phyloP scores from a whole-genome alignment of 306 rosid species.

The Leucaena leucocephala region DNA sequence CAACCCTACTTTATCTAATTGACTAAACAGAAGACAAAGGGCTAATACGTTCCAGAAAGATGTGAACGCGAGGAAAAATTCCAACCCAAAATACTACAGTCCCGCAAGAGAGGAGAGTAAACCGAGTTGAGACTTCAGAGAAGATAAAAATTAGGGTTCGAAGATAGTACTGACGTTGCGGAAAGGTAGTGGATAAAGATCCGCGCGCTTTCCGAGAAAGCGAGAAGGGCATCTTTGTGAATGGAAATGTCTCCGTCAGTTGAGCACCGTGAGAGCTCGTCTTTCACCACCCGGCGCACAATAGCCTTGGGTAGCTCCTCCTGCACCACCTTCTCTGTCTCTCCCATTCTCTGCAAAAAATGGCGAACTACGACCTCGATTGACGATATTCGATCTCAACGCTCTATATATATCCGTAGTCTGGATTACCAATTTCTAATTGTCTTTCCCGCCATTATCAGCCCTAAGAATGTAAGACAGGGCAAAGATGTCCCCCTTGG shows the following conservation, averaged over 20 bases:
- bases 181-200: conserved; percentile 94
- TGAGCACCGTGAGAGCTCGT: conserved; percentile 73
- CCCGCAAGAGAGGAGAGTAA: background rate
- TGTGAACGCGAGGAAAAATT: background rate
- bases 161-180: conserved; percentile 62
- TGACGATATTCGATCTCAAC: conserved; percentile 15
- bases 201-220: conserved; percentile 86
- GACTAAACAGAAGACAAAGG: background rate
- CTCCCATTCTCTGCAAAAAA: conserved; percentile 25
- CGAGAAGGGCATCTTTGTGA: conserved; percentile 75
- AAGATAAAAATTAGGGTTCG: background rate
- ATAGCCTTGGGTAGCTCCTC: conserved; percentile 81
- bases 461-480: background rate
- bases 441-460: conserved; percentile 38
- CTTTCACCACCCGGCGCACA: conserved; percentile 94
- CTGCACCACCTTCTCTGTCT: conserved; percentile 50
- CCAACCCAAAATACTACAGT: background rate
- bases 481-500: background rate
- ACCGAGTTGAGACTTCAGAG: background rate
- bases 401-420: conserved; percentile 5
- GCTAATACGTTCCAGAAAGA: background rate
- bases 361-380: background rate
- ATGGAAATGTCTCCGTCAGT: conserved; percentile 63
- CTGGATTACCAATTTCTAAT: conserved; percentile 7
- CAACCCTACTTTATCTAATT: background rate